phyloP scores from a whole-genome alignment of 345 rosid species.

The Euclidium syriacum region DNA sequence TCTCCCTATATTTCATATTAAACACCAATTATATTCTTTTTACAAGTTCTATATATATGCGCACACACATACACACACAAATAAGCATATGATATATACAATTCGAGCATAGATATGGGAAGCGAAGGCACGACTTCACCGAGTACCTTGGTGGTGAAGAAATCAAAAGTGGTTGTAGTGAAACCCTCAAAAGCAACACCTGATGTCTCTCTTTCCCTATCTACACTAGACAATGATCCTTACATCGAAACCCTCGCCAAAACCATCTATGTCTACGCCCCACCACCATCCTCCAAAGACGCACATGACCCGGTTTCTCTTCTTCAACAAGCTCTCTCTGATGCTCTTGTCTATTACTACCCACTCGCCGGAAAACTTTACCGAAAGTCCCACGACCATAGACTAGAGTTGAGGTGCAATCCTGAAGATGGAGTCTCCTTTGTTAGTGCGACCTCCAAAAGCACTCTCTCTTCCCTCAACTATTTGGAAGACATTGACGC shows the following conservation, averaged over 20 bases:
- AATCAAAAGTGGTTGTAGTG: constrained; percentile 24
- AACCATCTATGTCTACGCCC: constrained; percentile 40
- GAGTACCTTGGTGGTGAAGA: constrained; percentile 25
- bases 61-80: not conserved
- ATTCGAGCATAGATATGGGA: not conserved
- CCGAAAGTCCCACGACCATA: constrained; percentile 37
- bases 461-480: constrained; percentile 38
- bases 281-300: not conserved
- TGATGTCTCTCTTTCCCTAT: constrained; percentile 40
- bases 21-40: not conserved
- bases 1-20: not conserved
- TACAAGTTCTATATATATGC: not conserved
- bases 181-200: constrained; percentile 50
- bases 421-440: constrained; percentile 47
- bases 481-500: constrained; percentile 41
- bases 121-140: constrained; percentile 19
- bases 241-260: constrained; percentile 40
- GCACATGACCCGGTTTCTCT: constrained; percentile 31
- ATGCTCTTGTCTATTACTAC: constrained; percentile 45
- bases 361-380: constrained; percentile 59
- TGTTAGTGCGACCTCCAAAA: constrained; percentile 32
- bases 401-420: constrained; percentile 34
- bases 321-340: constrained; percentile 46
- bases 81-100: not conserved
- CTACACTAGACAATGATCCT: constrained; percentile 50